Evolutionary conservation across 106 monocot genomes (phyloP).

Genomic region (Platanthera zijinensis): DNA sequence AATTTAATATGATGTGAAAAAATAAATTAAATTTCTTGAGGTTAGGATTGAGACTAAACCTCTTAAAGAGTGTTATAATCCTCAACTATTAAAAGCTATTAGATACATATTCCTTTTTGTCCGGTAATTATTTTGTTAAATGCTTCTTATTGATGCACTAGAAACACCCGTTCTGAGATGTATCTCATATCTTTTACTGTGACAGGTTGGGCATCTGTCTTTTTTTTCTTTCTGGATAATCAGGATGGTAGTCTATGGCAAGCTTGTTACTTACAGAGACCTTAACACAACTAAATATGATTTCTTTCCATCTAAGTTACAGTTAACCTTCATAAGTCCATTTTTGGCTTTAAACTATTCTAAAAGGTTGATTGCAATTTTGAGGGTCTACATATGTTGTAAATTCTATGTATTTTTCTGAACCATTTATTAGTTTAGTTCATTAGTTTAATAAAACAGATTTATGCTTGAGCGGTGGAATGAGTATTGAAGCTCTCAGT

Average conservation of each 20-base stretch:
- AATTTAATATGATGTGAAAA: background rate
- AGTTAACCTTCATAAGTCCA: background rate
- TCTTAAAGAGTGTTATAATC: background rate
- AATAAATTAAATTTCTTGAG: background rate
- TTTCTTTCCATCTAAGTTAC: background rate
- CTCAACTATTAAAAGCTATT: background rate
- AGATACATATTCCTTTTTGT: background rate
- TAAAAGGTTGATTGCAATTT: background rate
- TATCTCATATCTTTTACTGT: too few relatives aligned
- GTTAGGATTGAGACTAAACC: background rate
- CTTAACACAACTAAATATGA: background rate
- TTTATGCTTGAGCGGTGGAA: background rate
- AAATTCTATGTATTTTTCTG: background rate
- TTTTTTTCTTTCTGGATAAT: too few relatives aligned
- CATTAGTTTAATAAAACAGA: background rate
- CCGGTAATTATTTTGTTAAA: too few relatives aligned
- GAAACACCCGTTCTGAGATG: too few relatives aligned
- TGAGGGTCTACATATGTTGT: background rate
- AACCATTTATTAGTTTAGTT: background rate
- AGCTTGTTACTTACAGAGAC: too few relatives aligned
- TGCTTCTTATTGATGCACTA: too few relatives aligned
- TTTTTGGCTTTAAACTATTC: background rate
- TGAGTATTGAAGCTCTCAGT: background rate
- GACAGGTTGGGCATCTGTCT: too few relatives aligned
- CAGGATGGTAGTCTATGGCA: too few relatives aligned